Conservation (phyloP, 306 rosid genomes). For the Cicer arietinum region DNA sequence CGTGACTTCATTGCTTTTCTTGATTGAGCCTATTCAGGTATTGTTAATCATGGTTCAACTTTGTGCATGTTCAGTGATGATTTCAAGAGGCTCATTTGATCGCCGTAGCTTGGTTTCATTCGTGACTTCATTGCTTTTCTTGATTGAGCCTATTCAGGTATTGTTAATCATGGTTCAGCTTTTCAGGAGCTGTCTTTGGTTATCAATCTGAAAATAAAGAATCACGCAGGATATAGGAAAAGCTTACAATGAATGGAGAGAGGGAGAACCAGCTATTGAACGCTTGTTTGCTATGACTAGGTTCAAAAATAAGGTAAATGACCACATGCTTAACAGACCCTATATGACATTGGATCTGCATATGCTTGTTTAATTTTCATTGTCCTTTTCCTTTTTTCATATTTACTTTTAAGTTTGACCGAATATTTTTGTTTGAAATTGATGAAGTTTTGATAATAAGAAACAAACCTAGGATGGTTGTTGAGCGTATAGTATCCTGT, state of each 20-base stretch:
- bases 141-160: conserved; percentile 91
- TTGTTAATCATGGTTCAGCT: conserved; percentile 51
- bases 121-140: conserved; percentile 72
- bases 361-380: conserved; percentile 5
- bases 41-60: conserved; percentile 49
- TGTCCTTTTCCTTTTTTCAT: not conserved
- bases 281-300: conserved; percentile 72
- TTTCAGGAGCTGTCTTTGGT: conserved; percentile 59
- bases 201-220: conserved; percentile 65
- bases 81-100: conserved; percentile 66
- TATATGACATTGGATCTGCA: conserved; percentile 18
- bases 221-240: conserved; percentile 84
- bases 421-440: conserved; percentile 29
- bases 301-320: conserved; percentile 66
- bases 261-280: conserved; percentile 89
- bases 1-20: conserved; percentile 72
- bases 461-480: not conserved
- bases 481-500: conserved; percentile 17
- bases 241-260: conserved; percentile 89
- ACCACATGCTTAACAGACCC: not conserved
- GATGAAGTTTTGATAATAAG: conserved; percentile 1
- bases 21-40: conserved; percentile 91
- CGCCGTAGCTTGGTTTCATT: conserved; percentile 69
- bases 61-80: conserved; percentile 63
- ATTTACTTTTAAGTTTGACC: conserved; percentile 12